Conservation (phyloP, 2,329 filamentous ascomycete genomes). For the Hypoxylon sp. region DNA sequence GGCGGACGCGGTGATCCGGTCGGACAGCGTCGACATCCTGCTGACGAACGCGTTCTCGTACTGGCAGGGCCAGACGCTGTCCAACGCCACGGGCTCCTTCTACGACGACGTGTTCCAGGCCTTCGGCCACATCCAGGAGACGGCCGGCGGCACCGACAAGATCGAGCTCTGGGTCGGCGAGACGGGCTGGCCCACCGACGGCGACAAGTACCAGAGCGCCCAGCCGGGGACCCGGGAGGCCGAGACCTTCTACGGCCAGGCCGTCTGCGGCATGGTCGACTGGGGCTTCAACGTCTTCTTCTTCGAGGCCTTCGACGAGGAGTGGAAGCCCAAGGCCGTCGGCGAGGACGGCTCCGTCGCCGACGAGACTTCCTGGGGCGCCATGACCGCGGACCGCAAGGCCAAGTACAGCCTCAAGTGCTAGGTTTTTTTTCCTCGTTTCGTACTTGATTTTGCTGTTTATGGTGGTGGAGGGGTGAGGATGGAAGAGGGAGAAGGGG, state of each 20-base stretch:
- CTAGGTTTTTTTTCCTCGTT: conserved; percentile 15
- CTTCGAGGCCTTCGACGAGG: conserved; percentile 79
- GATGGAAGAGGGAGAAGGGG: background rate
- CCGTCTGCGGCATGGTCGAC: conserved; percentile 69
- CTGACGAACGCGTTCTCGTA: conserved; percentile 76
- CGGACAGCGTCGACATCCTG: conserved; percentile 62
- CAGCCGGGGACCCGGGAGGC: conserved; percentile 68
- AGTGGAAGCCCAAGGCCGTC: conserved; percentile 71
- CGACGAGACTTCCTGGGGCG: conserved; percentile 75
- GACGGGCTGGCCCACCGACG: conserved; percentile 71
- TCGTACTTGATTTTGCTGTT: conserved; percentile 10
- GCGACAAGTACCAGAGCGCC: conserved; percentile 68
- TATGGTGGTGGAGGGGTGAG: background rate
- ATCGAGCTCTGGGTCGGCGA: conserved; percentile 75
- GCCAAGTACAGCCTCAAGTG: conserved; percentile 58
- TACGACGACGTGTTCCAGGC: conserved; percentile 74
- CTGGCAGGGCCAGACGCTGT: conserved; percentile 71
- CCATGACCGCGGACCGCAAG: conserved; percentile 67
- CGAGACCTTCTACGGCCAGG: conserved; percentile 66
- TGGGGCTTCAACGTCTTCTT: conserved; percentile 76
- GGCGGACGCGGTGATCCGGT: conserved; percentile 67
- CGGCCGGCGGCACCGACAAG: conserved; percentile 59
- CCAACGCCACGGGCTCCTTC: conserved; percentile 66
- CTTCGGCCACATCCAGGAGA: conserved; percentile 66
- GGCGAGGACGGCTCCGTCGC: conserved; percentile 69